phyloP scores from a whole-genome alignment of 2,329 filamentous ascomycete genomes.

The Thielaviopsis punctulata region DNA sequence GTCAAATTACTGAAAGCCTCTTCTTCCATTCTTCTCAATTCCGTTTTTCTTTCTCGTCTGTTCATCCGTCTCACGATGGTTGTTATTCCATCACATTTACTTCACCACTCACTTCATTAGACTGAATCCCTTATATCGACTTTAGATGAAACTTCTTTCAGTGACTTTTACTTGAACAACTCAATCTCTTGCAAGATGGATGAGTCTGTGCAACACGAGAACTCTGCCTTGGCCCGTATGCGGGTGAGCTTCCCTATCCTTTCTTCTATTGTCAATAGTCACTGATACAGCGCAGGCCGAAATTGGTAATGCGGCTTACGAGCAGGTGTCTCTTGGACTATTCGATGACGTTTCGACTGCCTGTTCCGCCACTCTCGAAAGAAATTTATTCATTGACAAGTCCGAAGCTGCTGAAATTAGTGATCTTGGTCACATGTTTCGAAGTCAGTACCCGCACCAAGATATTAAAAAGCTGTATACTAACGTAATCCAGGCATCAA shows the following conservation, averaged over 20 bases:
- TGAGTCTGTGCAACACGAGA: not conserved
- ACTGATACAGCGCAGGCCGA: not conserved
- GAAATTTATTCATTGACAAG: not conserved
- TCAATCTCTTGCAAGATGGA: not conserved
- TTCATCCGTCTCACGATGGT: too few relatives aligned
- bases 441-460: not conserved
- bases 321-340: not conserved
- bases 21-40: too few relatives aligned
- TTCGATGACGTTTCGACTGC: not conserved
- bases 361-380: not conserved
- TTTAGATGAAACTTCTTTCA: too few relatives aligned
- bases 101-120: too few relatives aligned
- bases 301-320: not conserved
- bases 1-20: too few relatives aligned
- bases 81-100: too few relatives aligned
- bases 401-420: not conserved
- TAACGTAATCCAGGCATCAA: constrained; percentile 14
- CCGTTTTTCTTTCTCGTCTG: too few relatives aligned
- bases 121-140: too few relatives aligned
- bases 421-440: not conserved
- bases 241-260: not conserved
- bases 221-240: not conserved
- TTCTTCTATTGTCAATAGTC: not conserved
- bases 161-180: too few relatives aligned
- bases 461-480: not conserved